Evolutionary conservation across 352 stramenopile genomes (phyloP).

Genomic region (Phytopythium ostracodes): DNA sequence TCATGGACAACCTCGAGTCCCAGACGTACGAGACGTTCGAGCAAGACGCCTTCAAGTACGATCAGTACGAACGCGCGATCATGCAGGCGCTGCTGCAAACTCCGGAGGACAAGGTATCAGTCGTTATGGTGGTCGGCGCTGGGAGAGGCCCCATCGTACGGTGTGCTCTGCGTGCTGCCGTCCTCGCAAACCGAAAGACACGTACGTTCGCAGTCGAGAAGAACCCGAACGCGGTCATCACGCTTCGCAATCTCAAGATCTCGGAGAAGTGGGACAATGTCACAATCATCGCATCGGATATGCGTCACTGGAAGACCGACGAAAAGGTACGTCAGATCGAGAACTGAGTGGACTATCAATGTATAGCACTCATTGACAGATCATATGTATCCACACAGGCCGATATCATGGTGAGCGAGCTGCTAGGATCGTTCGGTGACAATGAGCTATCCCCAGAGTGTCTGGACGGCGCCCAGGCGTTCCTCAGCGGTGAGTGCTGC

Average conservation of each 20-base stretch:
- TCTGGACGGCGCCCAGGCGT: slow-evolving; percentile 92
- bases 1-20: slow-evolving; percentile 98
- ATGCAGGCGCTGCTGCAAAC: slow-evolving; percentile 66
- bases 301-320: slow-evolving; percentile 75
- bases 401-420: slow-evolving; percentile 95
- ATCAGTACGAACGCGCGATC: slow-evolving; percentile 95
- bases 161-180: slow-evolving; percentile 73
- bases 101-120: slow-evolving; percentile 56
- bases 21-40: slow-evolving; percentile 99
- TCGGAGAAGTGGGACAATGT: slow-evolving; percentile 86
- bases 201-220: slow-evolving; percentile 97
- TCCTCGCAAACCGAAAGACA: slow-evolving; percentile 58
- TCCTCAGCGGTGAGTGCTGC: slow-evolving; percentile 73
- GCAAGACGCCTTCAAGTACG: slow-evolving; percentile 98
- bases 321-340: slow-evolving; percentile 34
- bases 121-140: slow-evolving; percentile 91
- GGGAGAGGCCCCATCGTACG: slow-evolving; percentile 95
- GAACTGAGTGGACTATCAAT: neutral
- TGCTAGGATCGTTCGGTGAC: slow-evolving; percentile 96
- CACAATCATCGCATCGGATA: slow-evolving; percentile 83
- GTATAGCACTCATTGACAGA: neutral
- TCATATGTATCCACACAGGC: slow-evolving; percentile 23
- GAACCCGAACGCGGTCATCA: slow-evolving; percentile 98
- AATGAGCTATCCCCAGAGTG: slow-evolving; percentile 99
- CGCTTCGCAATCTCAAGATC: slow-evolving; percentile 80